Evolutionary conservation across 352 stramenopile genomes (phyloP).

Genomic region (Pythium folliculosum): DNA sequence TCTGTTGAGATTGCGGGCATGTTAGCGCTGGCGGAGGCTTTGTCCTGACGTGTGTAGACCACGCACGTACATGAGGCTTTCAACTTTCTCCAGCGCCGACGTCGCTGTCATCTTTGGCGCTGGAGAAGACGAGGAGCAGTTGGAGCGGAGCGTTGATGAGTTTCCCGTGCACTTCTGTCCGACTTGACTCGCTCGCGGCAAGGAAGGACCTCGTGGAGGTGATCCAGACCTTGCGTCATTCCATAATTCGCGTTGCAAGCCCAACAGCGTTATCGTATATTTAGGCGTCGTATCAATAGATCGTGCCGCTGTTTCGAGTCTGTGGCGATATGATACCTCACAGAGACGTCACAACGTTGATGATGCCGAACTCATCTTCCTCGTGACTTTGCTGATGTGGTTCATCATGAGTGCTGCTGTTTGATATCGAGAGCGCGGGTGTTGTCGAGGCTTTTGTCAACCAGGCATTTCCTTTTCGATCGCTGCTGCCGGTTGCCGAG

Average conservation of each 20-base stretch:
- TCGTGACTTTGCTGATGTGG: constrained; percentile 3
- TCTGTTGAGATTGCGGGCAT: constrained; percentile 22
- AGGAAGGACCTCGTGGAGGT: background rate
- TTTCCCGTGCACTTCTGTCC: background rate
- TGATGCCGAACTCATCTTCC: constrained; percentile 35
- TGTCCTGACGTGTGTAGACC: background rate
- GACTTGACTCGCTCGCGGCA: background rate
- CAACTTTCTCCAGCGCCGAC: constrained; percentile 45
- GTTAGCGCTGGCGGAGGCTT: background rate
- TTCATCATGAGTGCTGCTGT: background rate
- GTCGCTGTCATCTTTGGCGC: constrained; percentile 36
- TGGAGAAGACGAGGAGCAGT: background rate
- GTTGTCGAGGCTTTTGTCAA: constrained; percentile 11
- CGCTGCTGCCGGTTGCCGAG: background rate
- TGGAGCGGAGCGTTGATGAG: background rate
- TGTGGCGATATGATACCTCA: too few species aligned
- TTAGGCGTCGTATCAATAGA: background rate
- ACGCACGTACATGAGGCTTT: constrained; percentile 52
- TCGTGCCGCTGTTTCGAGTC: too few species aligned
- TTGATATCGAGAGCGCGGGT: background rate
- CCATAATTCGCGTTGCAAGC: background rate
- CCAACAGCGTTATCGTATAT: background rate
- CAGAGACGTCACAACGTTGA: constrained; percentile 23
- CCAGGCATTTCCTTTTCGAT: background rate
- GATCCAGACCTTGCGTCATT: background rate